Evolutionary conservation across 2,329 filamentous ascomycete genomes (phyloP), one percentile per base, ranked within the genome.

Genomic region (Didymella arachidicola): DNA sequence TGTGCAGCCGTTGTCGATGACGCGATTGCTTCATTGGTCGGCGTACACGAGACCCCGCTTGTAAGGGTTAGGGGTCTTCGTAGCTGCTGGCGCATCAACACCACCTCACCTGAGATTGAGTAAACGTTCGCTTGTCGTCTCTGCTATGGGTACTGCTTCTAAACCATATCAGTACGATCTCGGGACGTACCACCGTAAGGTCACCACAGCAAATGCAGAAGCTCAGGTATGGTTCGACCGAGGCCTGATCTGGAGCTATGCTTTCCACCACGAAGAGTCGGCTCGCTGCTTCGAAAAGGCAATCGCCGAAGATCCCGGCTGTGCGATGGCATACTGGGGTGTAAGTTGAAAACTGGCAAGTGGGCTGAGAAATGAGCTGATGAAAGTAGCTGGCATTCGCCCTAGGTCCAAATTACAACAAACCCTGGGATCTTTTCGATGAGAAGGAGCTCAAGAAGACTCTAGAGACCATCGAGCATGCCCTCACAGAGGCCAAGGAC

Each of bases 351-450:
- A 14, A 38, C 4, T 44, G n/a, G n/a, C 41, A 30, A 7, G 32
- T 25, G 27, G 34, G 44, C 45, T 54, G 30, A n/a, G 14, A 19
- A n/a, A 44, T 10, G 38, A 47, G 32, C 76, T 90, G 55, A 68
- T 36, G n/a, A 11, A 11, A 34, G n/a, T 47, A 73, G 70, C 67
- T 68, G 4, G 87, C 90, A 0, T 93, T 90, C 71, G 81, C 87
- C 1, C 77, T 90, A 0, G 91, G 90, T 0, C 90, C 91, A 3
- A 93, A 94, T 69, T 89, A 90, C 74, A 91, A 93, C 78, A 92
- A 93, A 69, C 87, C 90, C 0, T 93, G 91, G 91, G 83, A 86
- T 27, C 81, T 86, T 25, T 92, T 93, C 63, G 88, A 89, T 53
- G 76, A 81, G 1, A 75, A 80, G 0, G 90, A 93, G 63, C 78